Percentiles rank a stretch among this genome's conserved stretches.
phyloP scores from a whole-genome alignment of 257 asterid genomes.

The Jaltomata sinuosa region DNA sequence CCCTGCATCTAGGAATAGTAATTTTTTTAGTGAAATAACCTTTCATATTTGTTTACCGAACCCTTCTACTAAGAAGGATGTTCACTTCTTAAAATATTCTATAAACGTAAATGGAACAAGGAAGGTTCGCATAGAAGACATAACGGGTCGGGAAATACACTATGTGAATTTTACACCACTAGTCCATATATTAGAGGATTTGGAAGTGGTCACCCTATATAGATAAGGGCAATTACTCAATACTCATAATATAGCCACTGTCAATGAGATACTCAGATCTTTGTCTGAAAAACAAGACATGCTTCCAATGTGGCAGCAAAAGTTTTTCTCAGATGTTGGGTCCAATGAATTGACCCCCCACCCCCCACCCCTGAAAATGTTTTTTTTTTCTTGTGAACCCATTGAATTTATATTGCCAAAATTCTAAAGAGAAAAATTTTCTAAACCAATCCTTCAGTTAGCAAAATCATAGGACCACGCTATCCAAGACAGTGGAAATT shows the following conservation, averaged over 20 bases:
- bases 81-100: neutral
- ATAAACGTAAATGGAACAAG: neutral
- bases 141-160: neutral
- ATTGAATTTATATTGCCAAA: neutral
- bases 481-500: slow-evolving; percentile 2
- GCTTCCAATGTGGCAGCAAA: slow-evolving; percentile 11
- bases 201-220: neutral
- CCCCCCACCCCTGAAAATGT: neutral
- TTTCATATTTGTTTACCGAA: neutral
- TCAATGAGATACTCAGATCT: slow-evolving; percentile 12
- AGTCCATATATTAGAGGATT: neutral
- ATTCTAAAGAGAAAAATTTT: neutral
- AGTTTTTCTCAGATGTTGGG: slow-evolving; percentile 4
- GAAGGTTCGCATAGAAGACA: neutral
- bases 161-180: neutral
- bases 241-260: neutral
- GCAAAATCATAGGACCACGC: neutral
- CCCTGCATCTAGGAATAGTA: neutral
- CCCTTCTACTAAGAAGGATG: neutral
- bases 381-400: neutral
- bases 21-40: too few relatives aligned
- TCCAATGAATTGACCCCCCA: neutral
- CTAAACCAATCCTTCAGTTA: neutral
- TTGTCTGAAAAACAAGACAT: slow-evolving; percentile 10
- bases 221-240: neutral